Base-by-base conservation (phyloP, 352 stramenopile species). In the Phytophthora crassamura region DNA sequence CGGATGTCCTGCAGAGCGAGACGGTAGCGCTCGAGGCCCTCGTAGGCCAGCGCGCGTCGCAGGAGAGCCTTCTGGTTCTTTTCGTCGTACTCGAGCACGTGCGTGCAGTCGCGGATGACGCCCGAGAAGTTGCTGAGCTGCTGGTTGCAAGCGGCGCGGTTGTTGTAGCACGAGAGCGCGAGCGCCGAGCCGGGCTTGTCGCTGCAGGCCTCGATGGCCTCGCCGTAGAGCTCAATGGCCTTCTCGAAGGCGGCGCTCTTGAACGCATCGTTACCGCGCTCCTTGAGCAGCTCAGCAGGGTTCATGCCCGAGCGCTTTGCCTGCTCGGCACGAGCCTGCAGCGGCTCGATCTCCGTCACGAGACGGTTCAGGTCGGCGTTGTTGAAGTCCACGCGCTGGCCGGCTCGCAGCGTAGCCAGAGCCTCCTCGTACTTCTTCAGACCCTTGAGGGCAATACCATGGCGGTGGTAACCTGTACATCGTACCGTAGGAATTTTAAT, bases 81-180 rank as follows among this genome's bases (percentile, higher is more conserved):
- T 3, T 89, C 81, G 18, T 99, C 94, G 50, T 92, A 80, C 77
- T 99, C 94, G 22, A 99, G 77, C 33, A 99, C 95, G 38, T 97
- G 90, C 32, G 92, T 97, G 73, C 94, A 98, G 78, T 99, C 95
- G 42, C 87, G 82, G 64, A 99, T 98, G 14, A 97, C 94, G 36
- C 84, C 93, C 45, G 97, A 97, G 76, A 98, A 99, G 81, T 98
- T 98, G 76, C 89, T 98, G 59, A 99, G 94, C 86, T 98, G 94
- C 80, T 99, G 97, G 91, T 98, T 95, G 80, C 95, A 99, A 50
- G 95, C 95, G 30, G 95, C 90, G 70, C 95, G 93, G 69, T 99
- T 99, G 73, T 95, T 94, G 78, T 95, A 97, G 66, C 92, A 97
- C 75, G 97, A 97, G 53, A 99, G 74, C 8, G 92, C 86, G 33